phyloP scores from a whole-genome alignment of 345 rosid species.

The Eutrema yunnanense region DNA sequence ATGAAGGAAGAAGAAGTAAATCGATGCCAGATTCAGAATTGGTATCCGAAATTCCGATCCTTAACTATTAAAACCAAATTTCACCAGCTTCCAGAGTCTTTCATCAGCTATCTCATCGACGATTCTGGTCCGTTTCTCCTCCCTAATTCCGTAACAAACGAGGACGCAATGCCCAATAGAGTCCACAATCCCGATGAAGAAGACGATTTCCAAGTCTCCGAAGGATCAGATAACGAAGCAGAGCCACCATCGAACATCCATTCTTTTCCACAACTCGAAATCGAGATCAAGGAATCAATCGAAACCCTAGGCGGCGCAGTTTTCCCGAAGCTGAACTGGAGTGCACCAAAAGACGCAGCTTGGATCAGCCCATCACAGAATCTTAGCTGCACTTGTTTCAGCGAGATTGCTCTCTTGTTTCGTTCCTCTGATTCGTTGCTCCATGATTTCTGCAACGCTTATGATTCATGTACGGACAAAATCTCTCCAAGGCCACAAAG shows the following conservation, averaged over 20 bases:
- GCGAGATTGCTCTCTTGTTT: slow-evolving; percentile 60
- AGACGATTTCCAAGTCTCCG: slow-evolving; percentile 55
- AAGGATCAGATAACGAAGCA: slow-evolving; percentile 66
- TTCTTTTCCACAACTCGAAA: slow-evolving; percentile 67
- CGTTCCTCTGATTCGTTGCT: slow-evolving; percentile 66
- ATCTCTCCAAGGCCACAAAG: slow-evolving; percentile 44
- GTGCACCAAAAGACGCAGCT: slow-evolving; percentile 85
- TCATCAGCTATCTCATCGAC: slow-evolving; percentile 63
- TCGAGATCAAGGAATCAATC: slow-evolving; percentile 56
- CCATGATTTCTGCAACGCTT: slow-evolving; percentile 74
- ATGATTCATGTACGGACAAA: slow-evolving; percentile 60
- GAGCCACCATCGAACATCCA: slow-evolving; percentile 37
- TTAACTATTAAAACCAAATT: slow-evolving; percentile 60
- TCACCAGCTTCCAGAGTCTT: slow-evolving; percentile 69
- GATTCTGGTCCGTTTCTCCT: slow-evolving; percentile 73
- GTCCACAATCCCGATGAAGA: slow-evolving; percentile 58
- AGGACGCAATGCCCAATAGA: slow-evolving; percentile 77
- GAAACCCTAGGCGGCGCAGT: slow-evolving; percentile 58
- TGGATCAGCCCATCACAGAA: slow-evolving; percentile 76
- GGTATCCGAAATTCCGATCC: slow-evolving; percentile 77
- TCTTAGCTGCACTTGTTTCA: slow-evolving; percentile 61
- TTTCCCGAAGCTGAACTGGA: slow-evolving; percentile 87
- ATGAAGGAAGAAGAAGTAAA: slow-evolving; percentile 76
- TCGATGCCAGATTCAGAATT: slow-evolving; percentile 78
- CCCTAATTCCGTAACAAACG: slow-evolving; percentile 51